phyloP scores from a whole-genome alignment of 306 rosid species.

The Trichosanthes cucumerina region DNA sequence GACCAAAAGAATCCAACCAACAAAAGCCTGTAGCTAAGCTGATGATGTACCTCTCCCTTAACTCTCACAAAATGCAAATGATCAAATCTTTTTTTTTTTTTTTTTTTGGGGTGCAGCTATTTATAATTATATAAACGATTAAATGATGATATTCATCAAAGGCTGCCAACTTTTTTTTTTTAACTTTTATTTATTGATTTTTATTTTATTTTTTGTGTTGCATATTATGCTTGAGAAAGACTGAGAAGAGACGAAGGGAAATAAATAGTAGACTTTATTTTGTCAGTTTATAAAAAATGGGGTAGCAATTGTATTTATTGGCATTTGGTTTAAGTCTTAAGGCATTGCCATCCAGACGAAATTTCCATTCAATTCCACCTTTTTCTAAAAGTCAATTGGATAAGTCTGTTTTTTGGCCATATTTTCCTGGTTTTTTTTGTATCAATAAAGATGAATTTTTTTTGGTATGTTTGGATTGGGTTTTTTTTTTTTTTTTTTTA shows the following conservation, averaged over 20 bases:
- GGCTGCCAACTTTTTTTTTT: constrained; percentile 21
- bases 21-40: constrained; percentile 32
- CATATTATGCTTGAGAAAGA: neutral
- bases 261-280: neutral
- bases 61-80: neutral
- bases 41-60: neutral
- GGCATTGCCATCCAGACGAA: neutral
- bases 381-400: neutral
- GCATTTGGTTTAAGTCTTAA: neutral
- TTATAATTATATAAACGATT: neutral
- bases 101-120: neutral
- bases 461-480: too few species aligned
- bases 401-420: neutral
- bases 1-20: constrained; percentile 31
- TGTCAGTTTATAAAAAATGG: neutral
- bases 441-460: neutral
- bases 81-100: neutral
- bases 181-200: too few species aligned
- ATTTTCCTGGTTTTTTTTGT: neutral
- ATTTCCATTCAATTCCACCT: neutral
- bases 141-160: neutral
- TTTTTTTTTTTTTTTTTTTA: too few species aligned
- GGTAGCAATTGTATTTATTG: neutral
- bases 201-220: too few species aligned
- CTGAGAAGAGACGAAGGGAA: neutral